These are phyloP conservation scores for Vicia sativa DNA, from an alignment of 306 rosid species.

Conservation along the genomic window DNA sequence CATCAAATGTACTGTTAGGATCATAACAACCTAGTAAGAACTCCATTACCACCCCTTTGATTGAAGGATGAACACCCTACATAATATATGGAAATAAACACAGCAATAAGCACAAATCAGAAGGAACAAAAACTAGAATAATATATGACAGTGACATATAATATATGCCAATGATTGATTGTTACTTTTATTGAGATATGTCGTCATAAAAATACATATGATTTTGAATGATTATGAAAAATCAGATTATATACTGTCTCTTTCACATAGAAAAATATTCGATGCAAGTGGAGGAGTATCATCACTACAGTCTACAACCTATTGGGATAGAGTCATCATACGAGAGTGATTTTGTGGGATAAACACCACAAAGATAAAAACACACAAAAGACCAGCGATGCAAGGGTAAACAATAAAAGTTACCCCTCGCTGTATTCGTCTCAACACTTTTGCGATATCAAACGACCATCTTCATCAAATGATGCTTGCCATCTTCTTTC, in stretches of 20 bases:
- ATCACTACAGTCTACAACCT: constrained; percentile 14
- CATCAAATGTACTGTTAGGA: constrained; percentile 81
- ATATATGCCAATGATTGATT: background rate
- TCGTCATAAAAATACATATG: constrained; percentile 29
- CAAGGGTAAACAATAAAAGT: constrained; percentile 21
- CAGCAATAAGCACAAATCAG: constrained; percentile 15
- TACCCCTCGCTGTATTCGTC: constrained; percentile 96
- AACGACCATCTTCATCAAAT: constrained; percentile 76
- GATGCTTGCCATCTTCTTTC: constrained; percentile 88
- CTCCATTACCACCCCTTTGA: constrained; percentile 93
- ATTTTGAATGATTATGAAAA: constrained; percentile 13
- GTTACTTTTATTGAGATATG: background rate
- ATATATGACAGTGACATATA: too few species aligned
- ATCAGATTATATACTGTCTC: constrained; percentile 30
- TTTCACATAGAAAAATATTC: constrained; percentile 14
- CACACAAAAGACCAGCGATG: constrained; percentile 6
- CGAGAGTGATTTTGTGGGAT: constrained; percentile 12
- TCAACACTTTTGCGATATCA: constrained; percentile 80
- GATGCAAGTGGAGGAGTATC: too few species aligned
- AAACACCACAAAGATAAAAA: constrained; percentile 20
- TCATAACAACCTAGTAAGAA: constrained; percentile 93
- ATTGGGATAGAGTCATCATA: constrained; percentile 12
- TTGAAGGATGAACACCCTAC: constrained; percentile 95
- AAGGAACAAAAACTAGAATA: constrained; percentile 28
- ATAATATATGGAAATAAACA: constrained; percentile 36